Evolutionary conservation across 2,329 filamentous ascomycete species (phyloP).

Genomic region (Dactylonectria macrodidyma): DNA sequence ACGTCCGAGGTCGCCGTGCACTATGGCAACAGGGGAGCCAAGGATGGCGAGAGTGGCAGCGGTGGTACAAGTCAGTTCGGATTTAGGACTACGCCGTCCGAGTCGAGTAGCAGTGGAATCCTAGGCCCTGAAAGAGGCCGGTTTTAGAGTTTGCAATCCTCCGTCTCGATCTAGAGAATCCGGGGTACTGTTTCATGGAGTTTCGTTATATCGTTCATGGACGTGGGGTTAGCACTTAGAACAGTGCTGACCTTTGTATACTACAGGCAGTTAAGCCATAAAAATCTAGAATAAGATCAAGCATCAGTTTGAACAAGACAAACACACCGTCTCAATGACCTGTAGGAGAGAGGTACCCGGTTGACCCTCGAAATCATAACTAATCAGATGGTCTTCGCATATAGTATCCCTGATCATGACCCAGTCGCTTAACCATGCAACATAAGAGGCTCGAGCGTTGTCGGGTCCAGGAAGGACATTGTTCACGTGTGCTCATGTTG

Average conservation of each 20-base stretch:
- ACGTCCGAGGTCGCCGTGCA: slow-evolving; percentile 44
- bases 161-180: neutral
- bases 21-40: slow-evolving; percentile 22
- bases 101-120: slow-evolving; percentile 26
- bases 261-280: no score
- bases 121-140: slow-evolving; percentile 13
- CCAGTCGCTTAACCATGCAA: neutral
- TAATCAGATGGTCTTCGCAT: neutral
- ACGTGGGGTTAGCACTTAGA: neutral
- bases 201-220: neutral
- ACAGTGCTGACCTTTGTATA: neutral
- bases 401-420: neutral
- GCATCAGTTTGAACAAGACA: neutral
- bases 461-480: neutral
- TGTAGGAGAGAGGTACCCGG: neutral
- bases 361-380: neutral
- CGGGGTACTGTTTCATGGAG: neutral
- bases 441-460: neutral
- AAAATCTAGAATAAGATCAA: neutral
- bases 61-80: slow-evolving; percentile 13
- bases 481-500: neutral
- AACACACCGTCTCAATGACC: neutral
- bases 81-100: slow-evolving; percentile 8
- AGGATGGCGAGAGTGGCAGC: slow-evolving; percentile 6
- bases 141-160: slow-evolving; percentile 5